Base-by-base conservation (phyloP, 768 basidiomycete genomes). In the Russula earlei region DNA sequence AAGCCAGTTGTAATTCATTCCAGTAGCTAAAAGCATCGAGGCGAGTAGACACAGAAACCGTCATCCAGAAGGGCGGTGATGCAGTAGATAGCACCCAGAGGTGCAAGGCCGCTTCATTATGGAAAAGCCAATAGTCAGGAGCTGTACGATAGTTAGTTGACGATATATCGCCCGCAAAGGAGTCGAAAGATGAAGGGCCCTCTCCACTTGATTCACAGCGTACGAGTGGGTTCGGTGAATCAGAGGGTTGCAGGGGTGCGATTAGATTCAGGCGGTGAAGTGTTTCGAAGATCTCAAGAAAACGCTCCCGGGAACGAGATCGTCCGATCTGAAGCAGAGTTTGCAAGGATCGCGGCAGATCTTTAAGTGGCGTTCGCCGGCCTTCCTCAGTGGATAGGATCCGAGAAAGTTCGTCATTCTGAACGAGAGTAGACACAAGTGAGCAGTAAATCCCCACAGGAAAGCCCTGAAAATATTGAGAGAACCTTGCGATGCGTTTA, bases 121-220 rank as follows among this genome's bases (percentile, higher is more conserved):
- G 76, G 62, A 90, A 80, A 36, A 75, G 70, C 83, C 85, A 91
- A 68, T 83, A 86, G 1, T 65, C 64, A 0, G 86, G 84, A 0
- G 80, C 78, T n/a, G 69, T 60, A 51, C 70, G 67, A 8, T 77
- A 73, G 15, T 72, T 73, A 40, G 70, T 74, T 29, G 69, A 62
- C 25, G 72, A 74, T 74, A 78, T 77, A 12, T 70, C 74, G 19
- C 76, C 74, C 24, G 69, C 60, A 0, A 73, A 64, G 19, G 72
- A 70, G 29, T 78, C 76, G 57, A 81, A 83, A 5, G 73, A 61
- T 2, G 68, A 70, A 20, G 80, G 76, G 60, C 78, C 72, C 1
- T 71, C 71, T 7, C 68, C 72, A 9, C 70, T 74, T 4, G 69
- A 61, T n/a, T 64, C 59, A 61, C 79, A 84, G 27, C 67, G 71